Conservation (phyloP, 495 filamentous ascomycete species). For the Penicillium angulare region DNA sequence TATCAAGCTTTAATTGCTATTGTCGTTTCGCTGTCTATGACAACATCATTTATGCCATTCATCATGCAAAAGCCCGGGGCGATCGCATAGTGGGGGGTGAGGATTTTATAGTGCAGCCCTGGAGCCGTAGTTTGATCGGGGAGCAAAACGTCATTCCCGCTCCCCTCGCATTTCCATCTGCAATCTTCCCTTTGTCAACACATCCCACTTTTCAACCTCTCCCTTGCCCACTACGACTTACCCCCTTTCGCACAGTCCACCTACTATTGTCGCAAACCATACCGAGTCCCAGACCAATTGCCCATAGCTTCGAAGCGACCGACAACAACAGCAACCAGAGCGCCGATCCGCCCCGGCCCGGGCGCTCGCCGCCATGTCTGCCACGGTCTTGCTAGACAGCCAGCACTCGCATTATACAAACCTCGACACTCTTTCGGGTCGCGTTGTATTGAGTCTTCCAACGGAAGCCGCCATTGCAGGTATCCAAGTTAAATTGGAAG, state of each 20-base stretch:
- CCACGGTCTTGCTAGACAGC: slow-evolving; percentile 66
- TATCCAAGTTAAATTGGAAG: slow-evolving; percentile 92
- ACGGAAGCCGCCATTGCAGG: slow-evolving; percentile 67
- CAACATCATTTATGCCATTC: neutral
- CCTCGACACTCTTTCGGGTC: slow-evolving; percentile 73
- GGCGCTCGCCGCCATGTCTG: slow-evolving; percentile 61
- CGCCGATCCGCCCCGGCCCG: slow-evolving; percentile 6
- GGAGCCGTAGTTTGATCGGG: slow-evolving; percentile 10
- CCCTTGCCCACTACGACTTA: neutral
- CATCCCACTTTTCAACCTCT: slow-evolving; percentile 12
- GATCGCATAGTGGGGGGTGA: too few relatives aligned
- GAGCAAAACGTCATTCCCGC: slow-evolving; percentile 23
- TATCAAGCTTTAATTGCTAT: neutral
- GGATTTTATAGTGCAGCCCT: neutral
- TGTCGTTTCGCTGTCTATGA: neutral
- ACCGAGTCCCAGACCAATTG: neutral
- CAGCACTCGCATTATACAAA: slow-evolving; percentile 81
- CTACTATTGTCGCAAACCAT: neutral
- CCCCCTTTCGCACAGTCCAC: neutral
- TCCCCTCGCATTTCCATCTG: slow-evolving; percentile 10
- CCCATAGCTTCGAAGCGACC: slow-evolving; percentile 2
- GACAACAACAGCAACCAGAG: neutral
- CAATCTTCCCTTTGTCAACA: neutral
- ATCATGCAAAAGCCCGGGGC: neutral
- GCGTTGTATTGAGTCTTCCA: slow-evolving; percentile 61